A percentile compares a stretch with the other conserved stretches of the same genome.
phyloP scores from a whole-genome alignment of 2,329 filamentous ascomycete species.

The Aphanocladium album region DNA sequence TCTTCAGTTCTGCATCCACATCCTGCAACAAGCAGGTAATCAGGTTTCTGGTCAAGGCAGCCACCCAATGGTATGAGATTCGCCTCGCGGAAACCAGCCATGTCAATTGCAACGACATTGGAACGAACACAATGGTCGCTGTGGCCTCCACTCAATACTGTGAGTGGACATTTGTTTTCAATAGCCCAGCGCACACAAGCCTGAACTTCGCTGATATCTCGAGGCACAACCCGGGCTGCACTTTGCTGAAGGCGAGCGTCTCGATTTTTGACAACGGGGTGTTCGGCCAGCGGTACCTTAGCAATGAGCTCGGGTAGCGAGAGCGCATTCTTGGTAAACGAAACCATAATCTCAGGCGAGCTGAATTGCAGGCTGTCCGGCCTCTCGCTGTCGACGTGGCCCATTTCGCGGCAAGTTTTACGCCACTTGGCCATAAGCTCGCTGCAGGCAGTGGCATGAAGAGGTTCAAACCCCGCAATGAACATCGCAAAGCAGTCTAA shows the following conservation, averaged over 20 bases:
- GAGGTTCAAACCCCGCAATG: constrained; percentile 40
- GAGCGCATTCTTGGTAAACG: constrained; percentile 43
- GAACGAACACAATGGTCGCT: constrained; percentile 53
- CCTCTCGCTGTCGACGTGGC: constrained; percentile 31
- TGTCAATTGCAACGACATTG: constrained; percentile 52
- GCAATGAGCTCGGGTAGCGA: constrained; percentile 37
- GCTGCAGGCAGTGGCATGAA: constrained; percentile 27
- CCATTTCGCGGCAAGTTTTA: constrained; percentile 43
- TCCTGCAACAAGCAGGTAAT: constrained; percentile 42
- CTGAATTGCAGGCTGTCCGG: constrained; percentile 41
- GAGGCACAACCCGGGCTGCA: constrained; percentile 42
- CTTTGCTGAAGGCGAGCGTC: constrained; percentile 43
- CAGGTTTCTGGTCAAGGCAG: constrained; percentile 12
- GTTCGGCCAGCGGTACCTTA: constrained; percentile 31
- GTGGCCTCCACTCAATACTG: constrained; percentile 54
- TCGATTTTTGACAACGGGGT: constrained; percentile 42
- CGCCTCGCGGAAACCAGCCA: constrained; percentile 50
- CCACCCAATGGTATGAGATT: constrained; percentile 32
- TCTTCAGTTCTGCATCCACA: constrained; percentile 52
- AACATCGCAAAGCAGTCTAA: constrained; percentile 49
- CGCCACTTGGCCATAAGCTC: constrained; percentile 40
- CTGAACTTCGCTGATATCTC: constrained; percentile 45
- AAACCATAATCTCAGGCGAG: constrained; percentile 44
- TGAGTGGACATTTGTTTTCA: constrained; percentile 38
- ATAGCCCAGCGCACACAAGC: constrained; percentile 53